These are phyloP conservation scores for Shiraia sp. DNA, from an alignment of 2,329 filamentous ascomycete genomes.

Conservation along the genomic window DNA sequence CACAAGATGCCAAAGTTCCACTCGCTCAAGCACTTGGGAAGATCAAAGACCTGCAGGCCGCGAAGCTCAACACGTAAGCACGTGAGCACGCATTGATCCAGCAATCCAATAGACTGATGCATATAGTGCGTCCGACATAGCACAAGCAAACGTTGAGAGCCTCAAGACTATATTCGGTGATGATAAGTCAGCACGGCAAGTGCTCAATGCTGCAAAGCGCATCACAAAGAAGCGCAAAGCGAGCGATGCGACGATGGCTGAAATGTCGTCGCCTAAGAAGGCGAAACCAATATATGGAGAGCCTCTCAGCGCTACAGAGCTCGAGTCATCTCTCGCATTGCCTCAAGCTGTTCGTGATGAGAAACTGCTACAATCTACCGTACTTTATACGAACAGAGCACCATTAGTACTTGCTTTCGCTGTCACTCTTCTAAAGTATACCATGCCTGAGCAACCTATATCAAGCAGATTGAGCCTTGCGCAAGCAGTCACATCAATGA, in stretches of 20 bases:
- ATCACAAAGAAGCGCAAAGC: constrained; percentile 59
- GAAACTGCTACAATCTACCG: constrained; percentile 60
- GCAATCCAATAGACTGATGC: constrained; percentile 10
- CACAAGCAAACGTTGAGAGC: constrained; percentile 51
- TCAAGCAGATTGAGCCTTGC: constrained; percentile 83
- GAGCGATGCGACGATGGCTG: constrained; percentile 26
- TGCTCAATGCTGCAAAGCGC: constrained; percentile 61
- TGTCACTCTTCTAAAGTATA: constrained; percentile 72
- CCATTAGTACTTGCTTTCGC: constrained; percentile 82
- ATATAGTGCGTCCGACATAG: constrained; percentile 50
- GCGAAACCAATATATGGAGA: constrained; percentile 34
- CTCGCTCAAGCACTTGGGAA: constrained; percentile 59
- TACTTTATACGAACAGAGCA: constrained; percentile 75
- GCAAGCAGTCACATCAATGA: constrained; percentile 81
- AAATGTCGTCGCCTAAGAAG: constrained; percentile 43
- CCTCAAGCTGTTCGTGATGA: constrained; percentile 61
- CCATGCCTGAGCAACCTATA: constrained; percentile 82
- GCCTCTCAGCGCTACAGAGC: constrained; percentile 54
- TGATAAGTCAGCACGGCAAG: constrained; percentile 60
- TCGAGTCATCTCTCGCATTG: constrained; percentile 66
- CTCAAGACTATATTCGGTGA: constrained; percentile 54
- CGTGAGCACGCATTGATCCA: constrained; percentile 26
- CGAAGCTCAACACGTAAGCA: constrained; percentile 57
- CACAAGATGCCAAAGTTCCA: constrained; percentile 61
- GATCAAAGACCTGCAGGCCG: constrained; percentile 57